phyloP scores from a whole-genome alignment of 495 filamentous ascomycete genomes.

The Tuber magnatum region DNA sequence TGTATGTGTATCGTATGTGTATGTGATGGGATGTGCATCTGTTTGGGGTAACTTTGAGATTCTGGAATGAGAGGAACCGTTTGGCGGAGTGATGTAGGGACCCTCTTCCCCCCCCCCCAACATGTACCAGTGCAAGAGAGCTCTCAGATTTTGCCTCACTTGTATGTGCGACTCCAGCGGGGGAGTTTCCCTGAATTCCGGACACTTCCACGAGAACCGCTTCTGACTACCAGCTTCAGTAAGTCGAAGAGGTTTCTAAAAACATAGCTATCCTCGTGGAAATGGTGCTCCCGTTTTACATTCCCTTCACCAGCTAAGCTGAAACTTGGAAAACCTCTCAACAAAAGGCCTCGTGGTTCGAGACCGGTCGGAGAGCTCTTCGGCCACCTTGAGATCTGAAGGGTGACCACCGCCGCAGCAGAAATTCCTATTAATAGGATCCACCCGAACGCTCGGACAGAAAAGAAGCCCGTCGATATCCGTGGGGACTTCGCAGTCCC shows the following conservation, averaged over 20 bases:
- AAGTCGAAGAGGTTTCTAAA: neutral
- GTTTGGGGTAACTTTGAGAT: neutral
- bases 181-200: neutral
- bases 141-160: neutral
- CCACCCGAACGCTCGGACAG: neutral
- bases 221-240: neutral
- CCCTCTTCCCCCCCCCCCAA: neutral
- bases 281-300: neutral
- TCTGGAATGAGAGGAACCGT: neutral
- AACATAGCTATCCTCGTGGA: neutral
- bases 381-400: neutral
- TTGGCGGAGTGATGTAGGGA: neutral
- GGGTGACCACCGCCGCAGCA: neutral
- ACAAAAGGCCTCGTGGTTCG: neutral
- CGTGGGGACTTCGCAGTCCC: neutral
- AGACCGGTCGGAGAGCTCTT: neutral
- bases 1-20: neutral
- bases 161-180: neutral
- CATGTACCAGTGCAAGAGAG: neutral
- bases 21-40: constrained; percentile 4
- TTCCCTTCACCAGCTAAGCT: neutral
- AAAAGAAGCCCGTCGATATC: neutral
- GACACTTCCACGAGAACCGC: neutral
- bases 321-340: neutral
- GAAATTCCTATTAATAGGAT: neutral